A percentile compares a stretch with the other conserved stretches of the same genome.
These are phyloP conservation scores for Roridomyces roridus DNA, from an alignment of 768 basidiomycete genomes.

Conservation along the genomic window DNA sequence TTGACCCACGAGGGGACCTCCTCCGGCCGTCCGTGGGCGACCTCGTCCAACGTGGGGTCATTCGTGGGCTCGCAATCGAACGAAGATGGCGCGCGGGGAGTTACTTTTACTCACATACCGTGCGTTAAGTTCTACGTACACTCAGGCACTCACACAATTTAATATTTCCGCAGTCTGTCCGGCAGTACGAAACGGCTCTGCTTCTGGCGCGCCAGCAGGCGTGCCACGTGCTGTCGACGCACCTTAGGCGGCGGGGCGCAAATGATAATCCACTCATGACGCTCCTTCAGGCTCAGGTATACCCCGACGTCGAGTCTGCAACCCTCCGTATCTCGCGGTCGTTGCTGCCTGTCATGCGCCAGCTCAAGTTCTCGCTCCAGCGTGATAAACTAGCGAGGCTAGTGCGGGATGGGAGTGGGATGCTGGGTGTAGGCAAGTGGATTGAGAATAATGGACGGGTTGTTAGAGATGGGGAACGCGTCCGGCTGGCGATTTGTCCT, in stretches of 20 bases:
- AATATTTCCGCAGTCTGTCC: conserved; percentile 54
- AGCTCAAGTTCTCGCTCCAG: conserved; percentile 76
- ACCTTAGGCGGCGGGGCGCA: conserved; percentile 56
- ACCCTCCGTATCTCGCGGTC: conserved; percentile 61
- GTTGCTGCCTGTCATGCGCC: conserved; percentile 66
- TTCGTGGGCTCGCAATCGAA: conserved; percentile 71
- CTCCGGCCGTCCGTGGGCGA: conserved; percentile 72
- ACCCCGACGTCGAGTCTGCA: conserved; percentile 70
- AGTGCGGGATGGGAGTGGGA: conserved; percentile 52
- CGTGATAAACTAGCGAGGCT: conserved; percentile 65
- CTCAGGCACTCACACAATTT: conserved; percentile 11
- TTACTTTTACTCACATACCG: conserved; percentile 69
- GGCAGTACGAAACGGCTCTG: conserved; percentile 67
- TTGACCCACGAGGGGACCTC: conserved; percentile 56
- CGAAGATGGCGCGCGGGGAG: conserved; percentile 68
- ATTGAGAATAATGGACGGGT: conserved; percentile 59
- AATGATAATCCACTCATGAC: conserved; percentile 44
- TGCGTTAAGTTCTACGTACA: conserved; percentile 40
- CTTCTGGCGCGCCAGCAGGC: conserved; percentile 61
- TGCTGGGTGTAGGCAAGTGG: conserved; percentile 56
- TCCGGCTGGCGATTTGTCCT: conserved; percentile 73
- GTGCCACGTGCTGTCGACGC: conserved; percentile 54
- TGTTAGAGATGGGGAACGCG: conserved; percentile 66
- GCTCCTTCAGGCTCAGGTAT: conserved; percentile 56
- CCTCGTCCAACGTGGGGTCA: conserved; percentile 71